Evolutionary conservation across 179 eudicot species (phyloP).

Genomic region (Beta corolliflora): DNA sequence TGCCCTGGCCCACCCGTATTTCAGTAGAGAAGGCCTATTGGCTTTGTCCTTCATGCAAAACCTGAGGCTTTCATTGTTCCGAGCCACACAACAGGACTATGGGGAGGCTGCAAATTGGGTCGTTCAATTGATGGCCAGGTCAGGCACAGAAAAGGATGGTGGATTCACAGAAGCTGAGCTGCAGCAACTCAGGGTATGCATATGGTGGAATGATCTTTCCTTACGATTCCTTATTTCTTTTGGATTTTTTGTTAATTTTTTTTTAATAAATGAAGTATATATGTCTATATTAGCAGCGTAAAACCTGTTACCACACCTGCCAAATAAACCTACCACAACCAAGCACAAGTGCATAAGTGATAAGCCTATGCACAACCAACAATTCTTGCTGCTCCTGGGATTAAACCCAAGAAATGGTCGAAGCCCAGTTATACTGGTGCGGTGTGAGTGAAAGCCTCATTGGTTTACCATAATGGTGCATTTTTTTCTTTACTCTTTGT

Average conservation of each 20-base stretch:
- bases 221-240: not conserved
- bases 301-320: not conserved
- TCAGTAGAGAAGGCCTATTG: slow-evolving; percentile 75
- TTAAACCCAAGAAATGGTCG: not conserved
- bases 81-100: slow-evolving; percentile 91
- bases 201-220: not conserved
- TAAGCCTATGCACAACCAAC: not conserved
- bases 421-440: not conserved
- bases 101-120: slow-evolving; percentile 88
- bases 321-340: not conserved
- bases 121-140: slow-evolving; percentile 81
- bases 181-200: slow-evolving; percentile 71
- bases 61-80: slow-evolving; percentile 61
- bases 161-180: slow-evolving; percentile 98
- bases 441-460: not conserved
- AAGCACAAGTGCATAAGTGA: too few species aligned
- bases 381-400: not conserved
- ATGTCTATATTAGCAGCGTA: not conserved
- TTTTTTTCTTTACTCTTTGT: too few species aligned
- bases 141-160: slow-evolving; percentile 88
- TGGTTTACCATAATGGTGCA: not conserved
- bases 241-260: too few species aligned
- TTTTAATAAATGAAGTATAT: not conserved
- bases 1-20: slow-evolving; percentile 89
- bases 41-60: slow-evolving; percentile 87